Evolutionary conservation across 75 land plant species (phyloP).

Genomic region (Gnetum montanum): DNA sequence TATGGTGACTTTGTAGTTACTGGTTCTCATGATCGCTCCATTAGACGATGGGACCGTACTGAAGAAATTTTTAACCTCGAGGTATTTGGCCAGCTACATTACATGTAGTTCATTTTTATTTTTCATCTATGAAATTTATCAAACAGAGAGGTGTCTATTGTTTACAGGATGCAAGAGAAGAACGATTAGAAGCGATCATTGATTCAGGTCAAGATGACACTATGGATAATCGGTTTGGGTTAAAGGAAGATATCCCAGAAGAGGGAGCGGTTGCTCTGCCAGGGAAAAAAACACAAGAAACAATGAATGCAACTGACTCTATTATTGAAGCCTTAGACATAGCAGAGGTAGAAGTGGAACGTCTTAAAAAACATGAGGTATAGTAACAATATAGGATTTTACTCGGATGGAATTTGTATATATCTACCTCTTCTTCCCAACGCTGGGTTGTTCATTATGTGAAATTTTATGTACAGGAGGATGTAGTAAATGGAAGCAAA

Average conservation of each 20-base stretch:
- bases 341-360: slow-evolving; percentile 74
- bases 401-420: background rate
- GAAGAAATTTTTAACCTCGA: slow-evolving; percentile 96
- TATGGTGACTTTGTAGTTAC: slow-evolving; percentile 92
- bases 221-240: slow-evolving; percentile 40
- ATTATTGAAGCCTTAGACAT: slow-evolving; percentile 88
- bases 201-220: slow-evolving; percentile 64
- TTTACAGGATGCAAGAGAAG: slow-evolving; percentile 94
- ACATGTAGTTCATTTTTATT: background rate
- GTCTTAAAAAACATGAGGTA: slow-evolving; percentile 66
- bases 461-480: slow-evolving; percentile 27
- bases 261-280: slow-evolving; percentile 84
- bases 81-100: slow-evolving; percentile 47
- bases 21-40: slow-evolving; percentile 94
- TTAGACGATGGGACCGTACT: slow-evolving; percentile 98
- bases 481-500: slow-evolving; percentile 33
- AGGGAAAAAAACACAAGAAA: slow-evolving; percentile 78
- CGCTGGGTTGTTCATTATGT: too few species aligned
- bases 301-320: slow-evolving; percentile 69
- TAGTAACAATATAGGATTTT: too few species aligned
- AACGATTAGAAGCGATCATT: slow-evolving; percentile 83
- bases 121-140: too few species aligned
- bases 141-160: slow-evolving; percentile 3
- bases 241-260: slow-evolving; percentile 66
- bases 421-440: background rate